phyloP scores from a whole-genome alignment of 345 rosid genomes.

The Brassica cretica region DNA sequence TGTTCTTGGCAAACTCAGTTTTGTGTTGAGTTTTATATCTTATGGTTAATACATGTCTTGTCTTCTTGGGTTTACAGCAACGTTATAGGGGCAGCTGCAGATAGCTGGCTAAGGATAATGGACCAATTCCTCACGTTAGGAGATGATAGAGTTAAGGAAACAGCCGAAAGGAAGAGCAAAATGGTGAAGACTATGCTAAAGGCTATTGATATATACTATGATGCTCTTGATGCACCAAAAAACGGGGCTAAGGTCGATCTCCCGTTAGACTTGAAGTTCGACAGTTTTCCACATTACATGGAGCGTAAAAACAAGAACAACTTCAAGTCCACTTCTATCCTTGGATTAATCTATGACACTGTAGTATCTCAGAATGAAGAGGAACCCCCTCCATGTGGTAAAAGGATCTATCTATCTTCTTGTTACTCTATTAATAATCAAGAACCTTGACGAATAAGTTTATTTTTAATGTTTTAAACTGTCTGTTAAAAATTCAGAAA shows the following conservation, averaged over 20 bases:
- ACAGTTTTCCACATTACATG: conserved; percentile 63
- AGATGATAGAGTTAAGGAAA: conserved; percentile 46
- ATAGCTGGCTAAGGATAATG: conserved; percentile 70
- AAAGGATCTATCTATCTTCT: neutral
- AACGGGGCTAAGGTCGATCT: conserved; percentile 53
- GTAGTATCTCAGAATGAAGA: neutral
- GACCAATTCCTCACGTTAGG: conserved; percentile 58
- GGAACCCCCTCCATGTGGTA: neutral
- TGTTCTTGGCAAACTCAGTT: too few relatives aligned
- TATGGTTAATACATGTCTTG: neutral
- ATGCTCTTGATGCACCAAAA: conserved; percentile 83
- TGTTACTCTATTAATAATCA: neutral
- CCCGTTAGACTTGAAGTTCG: conserved; percentile 49
- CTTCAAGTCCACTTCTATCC: conserved; percentile 58
- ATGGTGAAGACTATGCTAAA: conserved; percentile 37
- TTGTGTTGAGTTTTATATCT: neutral
- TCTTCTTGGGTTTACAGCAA: conserved; percentile 45
- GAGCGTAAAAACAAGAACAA: conserved; percentile 31
- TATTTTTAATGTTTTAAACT: neutral
- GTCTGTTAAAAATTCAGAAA: conserved; percentile 40
- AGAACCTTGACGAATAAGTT: neutral
- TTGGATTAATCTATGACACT: neutral
- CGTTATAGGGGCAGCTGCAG: conserved; percentile 61
- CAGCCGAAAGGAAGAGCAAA: conserved; percentile 38
- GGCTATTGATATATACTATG: conserved; percentile 63